Percentiles rank a stretch among this genome's conserved stretches.
These are phyloP conservation scores for Simplicillium aogashimaense DNA, from an alignment of 2,329 filamentous ascomycete genomes.

Conservation along the genomic window DNA sequence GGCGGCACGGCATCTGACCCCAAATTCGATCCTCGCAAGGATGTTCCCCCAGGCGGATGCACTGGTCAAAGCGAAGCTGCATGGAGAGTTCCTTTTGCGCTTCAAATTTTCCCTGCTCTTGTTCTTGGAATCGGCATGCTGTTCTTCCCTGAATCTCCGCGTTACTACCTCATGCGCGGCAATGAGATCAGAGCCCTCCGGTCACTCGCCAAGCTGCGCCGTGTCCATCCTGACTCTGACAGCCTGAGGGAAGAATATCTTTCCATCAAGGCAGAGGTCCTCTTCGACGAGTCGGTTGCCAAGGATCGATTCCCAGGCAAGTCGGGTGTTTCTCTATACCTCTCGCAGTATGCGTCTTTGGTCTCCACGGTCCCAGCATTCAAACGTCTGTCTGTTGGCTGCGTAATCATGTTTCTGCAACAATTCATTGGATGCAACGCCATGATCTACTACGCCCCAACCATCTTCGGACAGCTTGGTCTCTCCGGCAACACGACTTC, in stretches of 20 bases:
- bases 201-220: conserved; percentile 20
- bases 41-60: conserved; percentile 29
- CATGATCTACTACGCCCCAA: conserved; percentile 37
- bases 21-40: conserved; percentile 30
- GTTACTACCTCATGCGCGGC: conserved; percentile 20
- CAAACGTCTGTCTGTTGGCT: conserved; percentile 42
- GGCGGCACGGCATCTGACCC: conserved; percentile 26
- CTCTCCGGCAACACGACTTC: conserved; percentile 28
- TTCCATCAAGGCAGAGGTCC: conserved; percentile 24
- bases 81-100: conserved; percentile 36
- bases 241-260: conserved; percentile 21
- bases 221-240: conserved; percentile 19
- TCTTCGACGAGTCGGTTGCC: conserved; percentile 21
- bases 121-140: conserved; percentile 45
- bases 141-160: conserved; percentile 33
- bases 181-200: conserved; percentile 19
- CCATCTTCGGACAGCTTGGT: conserved; percentile 32
- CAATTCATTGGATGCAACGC: conserved; percentile 38
- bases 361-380: conserved; percentile 18
- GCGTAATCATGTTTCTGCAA: conserved; percentile 45
- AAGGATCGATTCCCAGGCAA: conserved; percentile 19
- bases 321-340: conserved; percentile 16
- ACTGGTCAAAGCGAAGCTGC: conserved; percentile 30
- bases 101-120: conserved; percentile 45
- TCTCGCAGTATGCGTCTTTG: conserved; percentile 19